These are phyloP conservation scores for Pulveroboletus sp. DNA, from an alignment of 768 basidiomycete species.

Conservation along the genomic window DNA sequence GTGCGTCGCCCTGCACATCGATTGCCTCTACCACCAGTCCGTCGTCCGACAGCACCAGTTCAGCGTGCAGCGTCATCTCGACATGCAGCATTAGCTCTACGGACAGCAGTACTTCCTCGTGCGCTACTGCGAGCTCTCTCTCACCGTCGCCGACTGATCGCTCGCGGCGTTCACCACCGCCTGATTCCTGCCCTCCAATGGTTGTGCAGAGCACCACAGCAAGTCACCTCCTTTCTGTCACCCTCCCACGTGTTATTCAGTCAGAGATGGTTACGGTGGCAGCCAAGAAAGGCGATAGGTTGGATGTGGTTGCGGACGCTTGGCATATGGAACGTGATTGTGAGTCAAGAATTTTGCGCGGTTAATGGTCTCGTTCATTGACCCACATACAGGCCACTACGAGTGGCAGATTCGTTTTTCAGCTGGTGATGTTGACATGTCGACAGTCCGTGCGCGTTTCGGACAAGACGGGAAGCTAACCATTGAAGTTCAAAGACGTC, in stretches of 20 bases:
- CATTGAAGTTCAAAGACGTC: conserved; percentile 41
- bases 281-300: conserved; percentile 55
- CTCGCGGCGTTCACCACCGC: conserved; percentile 29
- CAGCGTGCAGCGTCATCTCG: conserved; percentile 27
- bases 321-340: conserved; percentile 62
- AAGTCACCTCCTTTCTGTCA: conserved; percentile 46
- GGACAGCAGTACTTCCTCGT: conserved; percentile 13
- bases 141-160: conserved; percentile 31
- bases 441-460: conserved; percentile 48
- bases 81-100: conserved; percentile 18
- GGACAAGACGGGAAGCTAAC: conserved; percentile 44
- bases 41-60: conserved; percentile 23
- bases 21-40: conserved; percentile 20
- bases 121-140: conserved; percentile 12
- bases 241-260: conserved; percentile 45
- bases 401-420: conserved; percentile 60
- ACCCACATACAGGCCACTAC: conserved; percentile 46
- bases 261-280: conserved; percentile 66
- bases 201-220: conserved; percentile 38
- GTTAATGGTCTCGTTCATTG: conserved; percentile 1
- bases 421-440: conserved; percentile 54
- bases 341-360: conserved; percentile 33
- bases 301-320: conserved; percentile 58
- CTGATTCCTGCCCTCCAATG: conserved; percentile 42
- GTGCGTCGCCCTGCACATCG: conserved; percentile 28